These are phyloP conservation scores for Endocarpon pusillum DNA, from an alignment of 495 filamentous ascomycete species.

Conservation along the genomic window DNA sequence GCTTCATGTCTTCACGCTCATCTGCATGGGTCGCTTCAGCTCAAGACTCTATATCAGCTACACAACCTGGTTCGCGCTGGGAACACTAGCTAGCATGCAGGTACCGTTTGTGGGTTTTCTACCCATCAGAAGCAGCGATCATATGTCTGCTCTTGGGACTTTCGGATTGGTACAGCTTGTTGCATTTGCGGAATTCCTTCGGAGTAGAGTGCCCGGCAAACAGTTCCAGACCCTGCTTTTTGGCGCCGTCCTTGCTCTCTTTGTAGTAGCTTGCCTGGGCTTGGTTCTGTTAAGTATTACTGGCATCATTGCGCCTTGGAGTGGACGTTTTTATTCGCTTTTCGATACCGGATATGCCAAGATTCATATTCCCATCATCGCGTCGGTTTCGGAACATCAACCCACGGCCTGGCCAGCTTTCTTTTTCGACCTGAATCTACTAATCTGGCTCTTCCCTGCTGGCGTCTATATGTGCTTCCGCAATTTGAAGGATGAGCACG, in stretches of 20 bases:
- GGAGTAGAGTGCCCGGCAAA: constrained; percentile 69
- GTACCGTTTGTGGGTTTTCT: constrained; percentile 98
- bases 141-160: constrained; percentile 96
- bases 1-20: constrained; percentile 84
- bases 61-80: constrained; percentile 93
- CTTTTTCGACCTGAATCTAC: constrained; percentile 96
- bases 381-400: constrained; percentile 97
- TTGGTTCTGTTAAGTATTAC: constrained; percentile 70
- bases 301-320: constrained; percentile 93
- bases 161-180: constrained; percentile 93
- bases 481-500: constrained; percentile 84
- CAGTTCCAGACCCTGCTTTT: constrained; percentile 82
- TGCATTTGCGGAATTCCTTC: constrained; percentile 80
- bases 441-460: constrained; percentile 98
- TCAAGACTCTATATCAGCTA: constrained; percentile 89
- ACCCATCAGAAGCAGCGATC: constrained; percentile 91
- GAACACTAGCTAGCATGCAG: constrained; percentile 97
- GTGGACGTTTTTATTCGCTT: constrained; percentile 95
- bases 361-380: constrained; percentile 98
- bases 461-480: constrained; percentile 98
- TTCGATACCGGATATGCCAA: constrained; percentile 99
- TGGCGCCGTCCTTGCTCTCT: constrained; percentile 59
- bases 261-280: constrained; percentile 52
- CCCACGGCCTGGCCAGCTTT: constrained; percentile 99
- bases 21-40: constrained; percentile 95